phyloP scores from a whole-genome alignment of 257 asterid species.

The Galeopsis tetrahit region DNA sequence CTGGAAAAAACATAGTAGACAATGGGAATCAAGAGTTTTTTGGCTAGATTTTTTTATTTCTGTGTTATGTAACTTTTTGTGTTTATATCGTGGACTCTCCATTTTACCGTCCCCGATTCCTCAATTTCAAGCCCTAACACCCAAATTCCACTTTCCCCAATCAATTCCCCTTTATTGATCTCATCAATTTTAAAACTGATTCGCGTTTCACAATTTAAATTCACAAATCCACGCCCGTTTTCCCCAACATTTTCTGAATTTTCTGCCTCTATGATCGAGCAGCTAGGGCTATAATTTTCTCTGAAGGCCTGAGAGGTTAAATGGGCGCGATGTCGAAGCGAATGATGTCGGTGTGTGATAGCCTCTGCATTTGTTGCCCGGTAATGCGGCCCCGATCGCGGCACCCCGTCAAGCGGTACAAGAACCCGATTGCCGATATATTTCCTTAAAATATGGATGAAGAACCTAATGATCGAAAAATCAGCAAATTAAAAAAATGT shows the following conservation, averaged over 20 bases:
- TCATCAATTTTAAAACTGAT: conserved; percentile 15
- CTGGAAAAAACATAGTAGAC: too few species aligned
- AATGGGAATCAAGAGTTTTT: too few species aligned
- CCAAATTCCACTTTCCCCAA: conserved; percentile 18
- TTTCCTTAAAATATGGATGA: conserved; percentile 67
- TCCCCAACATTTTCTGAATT: conserved; percentile 13
- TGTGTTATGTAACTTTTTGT: too few species aligned
- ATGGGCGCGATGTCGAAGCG: conserved; percentile 66
- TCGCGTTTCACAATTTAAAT: neutral
- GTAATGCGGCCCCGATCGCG: conserved; percentile 82
- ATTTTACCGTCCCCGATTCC: conserved; percentile 31
- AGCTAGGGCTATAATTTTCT: conserved; percentile 26
- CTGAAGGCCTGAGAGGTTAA: conserved; percentile 34
- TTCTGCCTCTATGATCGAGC: conserved; percentile 20
- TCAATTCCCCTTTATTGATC: conserved; percentile 18
- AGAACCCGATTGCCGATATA: conserved; percentile 68
- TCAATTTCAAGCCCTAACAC: conserved; percentile 36
- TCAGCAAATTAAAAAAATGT: conserved; percentile 68
- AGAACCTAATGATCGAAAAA: conserved; percentile 76
- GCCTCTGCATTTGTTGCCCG: conserved; percentile 75
- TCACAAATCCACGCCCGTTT: neutral
- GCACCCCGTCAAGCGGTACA: conserved; percentile 80
- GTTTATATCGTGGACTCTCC: too few species aligned
- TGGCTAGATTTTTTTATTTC: too few species aligned
- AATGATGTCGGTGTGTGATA: conserved; percentile 67